Conservation (phyloP, 2,329 filamentous ascomycete species). For the Talaromyces albobiverticillius region DNA sequence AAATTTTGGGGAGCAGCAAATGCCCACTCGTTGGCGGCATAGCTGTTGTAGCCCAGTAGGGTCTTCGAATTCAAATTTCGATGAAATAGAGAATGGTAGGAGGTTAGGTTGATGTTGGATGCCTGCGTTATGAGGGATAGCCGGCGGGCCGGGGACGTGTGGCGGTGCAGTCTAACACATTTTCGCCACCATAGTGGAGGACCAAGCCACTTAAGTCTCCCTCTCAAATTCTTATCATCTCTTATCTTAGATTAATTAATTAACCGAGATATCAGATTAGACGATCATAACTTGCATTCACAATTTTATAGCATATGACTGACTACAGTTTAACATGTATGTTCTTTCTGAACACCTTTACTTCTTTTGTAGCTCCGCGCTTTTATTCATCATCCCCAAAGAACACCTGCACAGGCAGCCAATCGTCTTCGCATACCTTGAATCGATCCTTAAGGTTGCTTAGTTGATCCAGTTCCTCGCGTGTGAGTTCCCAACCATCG, state of each 20-base stretch:
- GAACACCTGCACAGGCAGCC: constrained; percentile 73
- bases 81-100: constrained; percentile 16
- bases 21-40: constrained; percentile 51
- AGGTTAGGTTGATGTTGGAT: constrained; percentile 14
- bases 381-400: constrained; percentile 75
- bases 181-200: constrained; percentile 7
- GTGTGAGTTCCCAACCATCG: constrained; percentile 69
- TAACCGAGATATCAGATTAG: background rate
- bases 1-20: constrained; percentile 49
- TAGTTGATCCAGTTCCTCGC: constrained; percentile 69
- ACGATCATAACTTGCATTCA: background rate
- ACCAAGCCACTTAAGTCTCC: background rate
- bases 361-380: background rate
- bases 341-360: background rate
- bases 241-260: too few relatives aligned
- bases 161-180: constrained; percentile 15
- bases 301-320: background rate
- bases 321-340: background rate
- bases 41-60: constrained; percentile 20
- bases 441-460: constrained; percentile 69
- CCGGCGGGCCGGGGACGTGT: constrained; percentile 8
- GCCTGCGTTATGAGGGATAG: constrained; percentile 23
- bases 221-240: background rate
- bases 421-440: constrained; percentile 75
- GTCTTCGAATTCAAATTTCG: background rate